These are phyloP conservation scores for Sindora glabra DNA, from an alignment of 306 rosid species.

Conservation along the genomic window DNA sequence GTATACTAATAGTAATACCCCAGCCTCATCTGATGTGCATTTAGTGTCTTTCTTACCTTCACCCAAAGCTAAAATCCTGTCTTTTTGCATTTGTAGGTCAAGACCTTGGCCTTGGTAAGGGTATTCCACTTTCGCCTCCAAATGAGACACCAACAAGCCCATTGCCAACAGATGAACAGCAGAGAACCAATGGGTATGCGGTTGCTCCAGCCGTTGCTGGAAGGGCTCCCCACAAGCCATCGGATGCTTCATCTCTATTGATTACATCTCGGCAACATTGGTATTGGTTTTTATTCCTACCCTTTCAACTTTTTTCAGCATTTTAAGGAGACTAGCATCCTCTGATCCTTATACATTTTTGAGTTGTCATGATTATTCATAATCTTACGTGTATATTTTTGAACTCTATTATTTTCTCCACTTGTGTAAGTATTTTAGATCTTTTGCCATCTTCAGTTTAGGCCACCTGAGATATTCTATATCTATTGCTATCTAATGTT, in stretches of 20 bases:
- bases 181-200: slow-evolving; percentile 56
- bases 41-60: too few relatives aligned
- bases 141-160: slow-evolving; percentile 49
- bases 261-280: slow-evolving; percentile 27
- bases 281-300: slow-evolving; percentile 24
- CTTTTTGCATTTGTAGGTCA: slow-evolving; percentile 47
- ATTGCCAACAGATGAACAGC: slow-evolving; percentile 79
- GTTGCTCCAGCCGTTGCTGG: slow-evolving; percentile 91
- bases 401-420: slow-evolving; percentile 15
- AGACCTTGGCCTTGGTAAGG: slow-evolving; percentile 59
- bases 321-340: slow-evolving; percentile 10
- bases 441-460: too few relatives aligned
- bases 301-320: slow-evolving; percentile 25
- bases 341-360: slow-evolving; percentile 5
- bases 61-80: background rate
- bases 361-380: slow-evolving; percentile 25
- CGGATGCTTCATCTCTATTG: slow-evolving; percentile 49
- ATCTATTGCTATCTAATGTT: slow-evolving; percentile 35
- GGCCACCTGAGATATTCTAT: too few relatives aligned
- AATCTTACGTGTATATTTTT: slow-evolving; percentile 55
- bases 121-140: slow-evolving; percentile 45
- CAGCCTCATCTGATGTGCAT: background rate
- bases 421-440: slow-evolving; percentile 28
- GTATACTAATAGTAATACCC: too few relatives aligned
- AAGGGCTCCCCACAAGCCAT: slow-evolving; percentile 72